Evolutionary conservation across 805 yeast species (phyloP), one percentile per base, ranked within the genome.

Genomic region (Ogataea zsoltii): DNA sequence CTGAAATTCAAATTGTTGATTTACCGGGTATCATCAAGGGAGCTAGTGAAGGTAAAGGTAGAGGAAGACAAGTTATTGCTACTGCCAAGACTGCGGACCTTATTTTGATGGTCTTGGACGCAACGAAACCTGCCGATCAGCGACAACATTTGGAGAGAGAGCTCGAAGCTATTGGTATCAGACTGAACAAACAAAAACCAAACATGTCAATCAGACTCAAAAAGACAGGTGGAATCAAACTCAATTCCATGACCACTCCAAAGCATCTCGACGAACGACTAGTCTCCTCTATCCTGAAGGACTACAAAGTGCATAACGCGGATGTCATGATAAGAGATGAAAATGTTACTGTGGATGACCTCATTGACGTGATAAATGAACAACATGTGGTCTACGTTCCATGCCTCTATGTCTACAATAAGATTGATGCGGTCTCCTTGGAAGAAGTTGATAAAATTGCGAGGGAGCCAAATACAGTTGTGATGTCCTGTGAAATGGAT

Each of bases 11-110:
- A 69, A 84, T 94, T 54, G 92, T 92, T n/a, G 99, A 92, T 76
- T 70, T 92, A 42, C 99, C 99, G 1, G 99, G 99, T 66, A 92
- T 92, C 56, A 92, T 92, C 46, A 88, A 88, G 63, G 98, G 98
- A 35, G 98, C 98, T 3, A 77, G 95, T 29, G 96, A 88, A 62
- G 98, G 98, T 59, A 91, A 91, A 67, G 99, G 99, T 57, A 81
- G 99, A 66, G 98, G 98, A 46, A 78, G 96, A 58, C 98, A 94
- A 66, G 98, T 94, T 33, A 91, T 92, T 53, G 86, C 98, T 2
- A 94, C 97, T 0, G 96, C 97, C 0, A 85, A 94, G 65, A 92
- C 98, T 0, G 90, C 97, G 0, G 98, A 94, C 62, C 71, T 92
- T 61, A 84, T 92, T 50, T 70, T 92, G 60, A 94, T 92, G 96